phyloP scores from a whole-genome alignment of 306 rosid genomes.

The Macrotyloma uniflorum region DNA sequence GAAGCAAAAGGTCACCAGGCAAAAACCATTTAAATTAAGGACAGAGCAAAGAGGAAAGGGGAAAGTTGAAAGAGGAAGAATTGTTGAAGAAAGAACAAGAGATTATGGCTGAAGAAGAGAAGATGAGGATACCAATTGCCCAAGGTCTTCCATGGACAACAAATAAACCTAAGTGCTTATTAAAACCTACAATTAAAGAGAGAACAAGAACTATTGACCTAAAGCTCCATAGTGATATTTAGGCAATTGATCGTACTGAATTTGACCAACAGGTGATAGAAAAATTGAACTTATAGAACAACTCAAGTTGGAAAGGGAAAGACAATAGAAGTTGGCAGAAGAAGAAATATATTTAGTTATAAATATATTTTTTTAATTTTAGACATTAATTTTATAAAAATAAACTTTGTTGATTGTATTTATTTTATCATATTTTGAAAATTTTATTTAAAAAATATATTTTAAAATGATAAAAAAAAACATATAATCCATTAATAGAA shows the following conservation, averaged over 20 bases:
- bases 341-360: no score
- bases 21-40: conserved; percentile 83
- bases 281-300: conserved; percentile 76
- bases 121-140: conserved; percentile 80
- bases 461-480: no score
- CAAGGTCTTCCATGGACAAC: conserved; percentile 99
- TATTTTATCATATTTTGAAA: no score
- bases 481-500: no score
- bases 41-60: conserved; percentile 92
- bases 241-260: conserved; percentile 83
- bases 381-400: no score
- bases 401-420: no score
- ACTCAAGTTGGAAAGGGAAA: conserved; percentile 86
- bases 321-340: conserved; percentile 73
- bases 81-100: conserved; percentile 75
- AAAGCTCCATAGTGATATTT: conserved; percentile 65
- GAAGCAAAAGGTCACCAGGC: conserved; percentile 62
- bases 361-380: no score
- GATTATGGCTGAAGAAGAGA: conserved; percentile 72
- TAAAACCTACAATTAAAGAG: conserved; percentile 78
- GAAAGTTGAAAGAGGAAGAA: conserved; percentile 82
- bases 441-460: no score
- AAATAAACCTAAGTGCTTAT: conserved; percentile 90
- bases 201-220: conserved; percentile 69
- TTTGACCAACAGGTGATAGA: conserved; percentile 89